Base-by-base conservation (phyloP, 768 basidiomycete species). In the Mrakia hoshinonis region DNA sequence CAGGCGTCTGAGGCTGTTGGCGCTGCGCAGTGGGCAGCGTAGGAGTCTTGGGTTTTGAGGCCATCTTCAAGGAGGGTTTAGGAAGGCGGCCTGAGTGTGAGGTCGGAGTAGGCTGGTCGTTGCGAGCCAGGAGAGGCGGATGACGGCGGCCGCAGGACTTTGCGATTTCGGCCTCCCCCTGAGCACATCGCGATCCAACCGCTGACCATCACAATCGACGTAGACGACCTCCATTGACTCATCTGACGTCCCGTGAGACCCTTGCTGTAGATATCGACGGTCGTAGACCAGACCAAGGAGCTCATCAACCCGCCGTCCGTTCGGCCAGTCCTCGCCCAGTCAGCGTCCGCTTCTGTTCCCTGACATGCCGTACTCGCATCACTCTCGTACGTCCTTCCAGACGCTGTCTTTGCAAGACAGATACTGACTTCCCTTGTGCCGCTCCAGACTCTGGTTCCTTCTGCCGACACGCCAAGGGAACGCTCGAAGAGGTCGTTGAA, bases 381-480 rank as follows among this genome's bases (percentile, higher is more conserved):
- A 72, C 64, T 72, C 70, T n/a, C 70, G 70, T 72, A 1, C 24
- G 69, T 70, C 48, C 29, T 3, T 26, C n/a, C n/a, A n/a, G n/a
- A n/a, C n/a, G n/a, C n/a, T n/a, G 13, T 15, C 5, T 48, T 34
- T 26, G 12, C 38, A 38, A 39, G 4, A 22, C 62, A 12, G 39
- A n/a, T 39, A 13, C 24, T 13, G 15, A n/a, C 9, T 11, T 15
- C 62, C 24, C 62, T 29, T 39, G 20, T 20, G 36, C 10, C 18
- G 24, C 13, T 26, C 3, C 55, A 73, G 72, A 96, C 77, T 95
- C 91, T 0, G 92, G 93, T 38, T 88, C 94, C 76, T 95, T 93
- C 81, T 95, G 94, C 82, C 87, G 86, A 74, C 94, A 97, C 77
- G 95, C 92, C 3, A 82, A 83, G 15, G 92, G 92, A 9, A 81